Conservation (phyloP, 1,284 basidiomycete genomes). For the Ceratorhiza oryzae-sativae region DNA sequence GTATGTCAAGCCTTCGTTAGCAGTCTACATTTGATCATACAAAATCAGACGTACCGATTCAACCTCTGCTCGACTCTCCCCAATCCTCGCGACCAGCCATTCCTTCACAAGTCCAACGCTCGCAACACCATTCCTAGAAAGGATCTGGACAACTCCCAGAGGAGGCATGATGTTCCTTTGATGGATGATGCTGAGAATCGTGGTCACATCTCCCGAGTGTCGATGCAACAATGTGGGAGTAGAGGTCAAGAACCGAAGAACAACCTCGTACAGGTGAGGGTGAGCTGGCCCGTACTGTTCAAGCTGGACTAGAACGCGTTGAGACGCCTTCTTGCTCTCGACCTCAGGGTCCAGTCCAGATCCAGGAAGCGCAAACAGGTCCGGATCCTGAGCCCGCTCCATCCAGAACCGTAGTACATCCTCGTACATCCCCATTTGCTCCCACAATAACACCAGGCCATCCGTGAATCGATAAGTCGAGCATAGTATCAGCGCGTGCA, state of each 20-base stretch:
- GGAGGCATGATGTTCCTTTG: conserved; percentile 84
- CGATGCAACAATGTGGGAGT: conserved; percentile 69
- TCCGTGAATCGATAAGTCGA: conserved; percentile 81
- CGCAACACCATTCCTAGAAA: conserved; percentile 86
- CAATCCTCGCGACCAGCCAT: conserved; percentile 83
- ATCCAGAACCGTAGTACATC: conserved; percentile 94
- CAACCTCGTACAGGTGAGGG: conserved; percentile 84
- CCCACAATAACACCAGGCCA: conserved; percentile 90
- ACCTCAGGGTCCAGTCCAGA: conserved; percentile 47
- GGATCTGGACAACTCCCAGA: conserved; percentile 84
- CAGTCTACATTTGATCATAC: background rate
- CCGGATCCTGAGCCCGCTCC: conserved; percentile 52
- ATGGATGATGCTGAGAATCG: conserved; percentile 79
- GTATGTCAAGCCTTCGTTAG: background rate
- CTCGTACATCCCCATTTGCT: conserved; percentile 94
- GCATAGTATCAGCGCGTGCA: conserved; percentile 92
- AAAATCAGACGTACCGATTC: conserved; percentile 66
- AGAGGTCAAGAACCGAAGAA: conserved; percentile 89
- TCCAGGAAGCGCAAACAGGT: conserved; percentile 1
- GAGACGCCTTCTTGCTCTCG: conserved; percentile 57
- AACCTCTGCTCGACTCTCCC: conserved; percentile 75
- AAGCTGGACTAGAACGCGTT: conserved; percentile 76
- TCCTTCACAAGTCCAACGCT: conserved; percentile 90
- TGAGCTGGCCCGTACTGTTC: conserved; percentile 74
- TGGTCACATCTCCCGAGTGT: conserved; percentile 74